Base-by-base conservation (phyloP, 1,284 basidiomycete species). In the Sporisorium sorghi region DNA sequence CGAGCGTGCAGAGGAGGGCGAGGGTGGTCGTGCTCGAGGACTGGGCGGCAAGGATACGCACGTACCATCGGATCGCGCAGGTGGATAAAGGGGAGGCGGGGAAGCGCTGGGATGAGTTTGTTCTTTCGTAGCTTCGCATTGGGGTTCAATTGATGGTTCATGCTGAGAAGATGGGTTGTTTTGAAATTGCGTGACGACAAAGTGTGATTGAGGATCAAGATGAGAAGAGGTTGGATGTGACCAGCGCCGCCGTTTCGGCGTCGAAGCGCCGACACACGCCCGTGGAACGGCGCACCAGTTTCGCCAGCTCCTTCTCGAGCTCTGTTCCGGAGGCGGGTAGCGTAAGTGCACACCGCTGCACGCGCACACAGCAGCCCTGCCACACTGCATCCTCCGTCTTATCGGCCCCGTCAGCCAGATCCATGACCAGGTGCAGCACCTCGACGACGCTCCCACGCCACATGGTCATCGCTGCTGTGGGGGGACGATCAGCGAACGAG, bases 11-110 rank as follows among this genome's bases (percentile, higher is more conserved):
- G 19, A 32, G 80, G 8, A 54, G 77, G 5, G 66, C 72, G 15
- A 53, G 79, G 10, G 76, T 80, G 12, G 67, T 79, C 26, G 48
- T 69, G 42, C 17, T 77, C 8, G 43, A 58, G 4, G 89, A 94
- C 63, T 97, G 89, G 82, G 95, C 94, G 24, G 93, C 96, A 87
- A 92, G 89, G 5, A 92, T 97, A 79, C 86, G 88, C 79, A 96
- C 94, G 21, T 94, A 92, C 85, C 96, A 97, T 85, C 89, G 91
- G n/a, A 90, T 90, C 7, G 91, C 93, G 8, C 23, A 21, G 3
- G 43, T 24, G 2, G 49, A 40, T 5, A 9, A 17, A 0, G 24
- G 35, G 1, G 43, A 37, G 23, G 43, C 47, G 21, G 43, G n/a
- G 0, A 57, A 53, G 54, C 28, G 67, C 32, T 52, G 24, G 10